Percentiles rank a stretch among this genome's conserved stretches.
Conservation (phyloP, 306 rosid species). For the Spatholobus suberectus region DNA sequence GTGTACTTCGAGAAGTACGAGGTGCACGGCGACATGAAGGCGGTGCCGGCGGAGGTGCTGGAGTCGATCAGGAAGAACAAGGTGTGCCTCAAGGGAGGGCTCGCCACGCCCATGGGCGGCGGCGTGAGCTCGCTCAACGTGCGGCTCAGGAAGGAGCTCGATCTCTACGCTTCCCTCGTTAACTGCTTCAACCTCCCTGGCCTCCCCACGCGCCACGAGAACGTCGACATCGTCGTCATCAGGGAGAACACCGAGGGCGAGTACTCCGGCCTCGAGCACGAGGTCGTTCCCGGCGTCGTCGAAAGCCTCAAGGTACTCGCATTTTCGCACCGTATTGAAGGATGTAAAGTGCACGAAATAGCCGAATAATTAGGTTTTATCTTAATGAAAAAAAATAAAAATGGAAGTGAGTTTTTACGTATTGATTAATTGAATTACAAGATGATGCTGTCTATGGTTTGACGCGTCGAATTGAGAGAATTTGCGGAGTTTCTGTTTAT, state of each 20-base stretch:
- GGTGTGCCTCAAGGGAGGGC: conserved; percentile 86
- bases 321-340: background rate
- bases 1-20: conserved; percentile 73
- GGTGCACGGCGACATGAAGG: conserved; percentile 72
- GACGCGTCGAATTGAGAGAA: background rate
- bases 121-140: conserved; percentile 83
- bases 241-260: conserved; percentile 93
- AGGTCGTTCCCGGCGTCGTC: conserved; percentile 93
- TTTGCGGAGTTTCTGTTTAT: background rate
- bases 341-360: too few relatives aligned
- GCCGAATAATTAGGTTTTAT: background rate
- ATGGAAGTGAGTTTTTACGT: background rate
- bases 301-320: conserved; percentile 84
- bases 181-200: conserved; percentile 84
- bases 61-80: conserved; percentile 85
- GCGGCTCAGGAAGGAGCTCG: conserved; percentile 83
- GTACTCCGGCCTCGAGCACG: conserved; percentile 87
- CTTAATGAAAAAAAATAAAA: background rate
- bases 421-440: background rate
- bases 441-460: background rate
- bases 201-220: conserved; percentile 69
- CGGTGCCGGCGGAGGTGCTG: conserved; percentile 66
- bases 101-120: conserved; percentile 85
- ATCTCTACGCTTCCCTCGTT: conserved; percentile 92
- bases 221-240: conserved; percentile 85